Percentiles rank a stretch among this genome's conserved stretches.
Conservation (phyloP, 306 rosid species). For the Cicer pinnatifidum region DNA sequence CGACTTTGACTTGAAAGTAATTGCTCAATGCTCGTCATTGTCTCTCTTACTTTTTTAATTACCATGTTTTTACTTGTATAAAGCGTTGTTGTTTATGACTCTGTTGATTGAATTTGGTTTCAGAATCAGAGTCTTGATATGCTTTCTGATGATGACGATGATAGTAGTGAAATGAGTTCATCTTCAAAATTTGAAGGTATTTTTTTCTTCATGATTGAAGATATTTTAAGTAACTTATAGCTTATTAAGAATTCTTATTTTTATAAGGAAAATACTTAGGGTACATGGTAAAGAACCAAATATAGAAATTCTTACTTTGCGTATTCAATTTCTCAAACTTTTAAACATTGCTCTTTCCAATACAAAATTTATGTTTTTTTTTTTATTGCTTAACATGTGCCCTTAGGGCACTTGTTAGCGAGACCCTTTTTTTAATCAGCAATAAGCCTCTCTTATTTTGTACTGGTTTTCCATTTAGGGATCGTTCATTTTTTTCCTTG, state of each 20-base stretch:
- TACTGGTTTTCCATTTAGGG: slow-evolving; percentile 16
- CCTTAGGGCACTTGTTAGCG: too few relatives aligned
- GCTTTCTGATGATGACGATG: slow-evolving; percentile 37
- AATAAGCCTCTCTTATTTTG: background rate
- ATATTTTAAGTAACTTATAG: background rate
- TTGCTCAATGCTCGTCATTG: slow-evolving; percentile 4
- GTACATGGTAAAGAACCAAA: too few relatives aligned
- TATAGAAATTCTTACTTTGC: too few relatives aligned
- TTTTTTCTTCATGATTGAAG: background rate
- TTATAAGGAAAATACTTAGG: too few relatives aligned
- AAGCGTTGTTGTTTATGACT: slow-evolving; percentile 12
- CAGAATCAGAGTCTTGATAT: slow-evolving; percentile 44
- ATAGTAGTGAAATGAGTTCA: slow-evolving; percentile 38
- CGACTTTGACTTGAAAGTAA: slow-evolving; percentile 53
- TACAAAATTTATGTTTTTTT: too few relatives aligned
- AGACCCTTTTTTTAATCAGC: background rate
- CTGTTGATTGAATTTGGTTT: slow-evolving; percentile 7
- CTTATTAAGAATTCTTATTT: slow-evolving; percentile 4
- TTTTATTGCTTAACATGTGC: too few relatives aligned
- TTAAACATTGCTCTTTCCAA: too few relatives aligned
- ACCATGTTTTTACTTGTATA: background rate
- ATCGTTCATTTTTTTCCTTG: slow-evolving; percentile 12
- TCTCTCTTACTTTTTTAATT: background rate
- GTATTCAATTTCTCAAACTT: too few relatives aligned
- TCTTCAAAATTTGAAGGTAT: slow-evolving; percentile 51